These are phyloP conservation scores for Wickerhamiella azyma DNA, from an alignment of 805 yeast species.

Conservation along the genomic window DNA sequence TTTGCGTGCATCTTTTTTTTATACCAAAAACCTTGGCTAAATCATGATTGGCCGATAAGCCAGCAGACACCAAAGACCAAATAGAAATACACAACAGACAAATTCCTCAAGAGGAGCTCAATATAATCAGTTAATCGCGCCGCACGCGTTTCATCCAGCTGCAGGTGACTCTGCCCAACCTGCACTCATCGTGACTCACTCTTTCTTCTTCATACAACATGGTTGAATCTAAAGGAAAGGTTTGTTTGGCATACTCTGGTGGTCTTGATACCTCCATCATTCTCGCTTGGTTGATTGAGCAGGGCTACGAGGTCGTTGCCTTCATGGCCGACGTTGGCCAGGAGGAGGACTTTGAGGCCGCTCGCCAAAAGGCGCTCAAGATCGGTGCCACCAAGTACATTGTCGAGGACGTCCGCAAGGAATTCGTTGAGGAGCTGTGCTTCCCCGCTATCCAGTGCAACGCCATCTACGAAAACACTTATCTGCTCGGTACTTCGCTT, in stretches of 20 bases:
- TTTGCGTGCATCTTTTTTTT: too few species aligned
- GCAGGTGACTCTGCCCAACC: background rate
- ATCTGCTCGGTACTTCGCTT: constrained; percentile 89
- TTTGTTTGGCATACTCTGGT: constrained; percentile 97
- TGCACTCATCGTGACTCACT: background rate
- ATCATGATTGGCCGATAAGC: background rate
- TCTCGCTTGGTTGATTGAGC: constrained; percentile 93
- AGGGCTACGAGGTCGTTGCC: constrained; percentile 96
- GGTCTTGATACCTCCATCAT: constrained; percentile 97
- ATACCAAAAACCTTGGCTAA: too few species aligned
- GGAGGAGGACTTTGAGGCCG: constrained; percentile 97
- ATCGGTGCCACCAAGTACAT: constrained; percentile 96
- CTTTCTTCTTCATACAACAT: background rate
- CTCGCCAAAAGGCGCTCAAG: constrained; percentile 87
- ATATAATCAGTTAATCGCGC: too few species aligned
- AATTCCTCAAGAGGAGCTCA: background rate
- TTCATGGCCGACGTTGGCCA: constrained; percentile 98
- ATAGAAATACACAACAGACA: background rate
- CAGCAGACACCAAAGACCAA: background rate
- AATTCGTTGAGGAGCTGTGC: constrained; percentile 83
- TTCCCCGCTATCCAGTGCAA: constrained; percentile 96
- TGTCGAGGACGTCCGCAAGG: constrained; percentile 85
- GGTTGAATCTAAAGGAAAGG: constrained; percentile 90
- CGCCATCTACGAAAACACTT: constrained; percentile 96
- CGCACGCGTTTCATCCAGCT: background rate